These are phyloP conservation scores for Hypoxylon sp. DNA, from an alignment of 2,329 filamentous ascomycete genomes.

Conservation along the genomic window DNA sequence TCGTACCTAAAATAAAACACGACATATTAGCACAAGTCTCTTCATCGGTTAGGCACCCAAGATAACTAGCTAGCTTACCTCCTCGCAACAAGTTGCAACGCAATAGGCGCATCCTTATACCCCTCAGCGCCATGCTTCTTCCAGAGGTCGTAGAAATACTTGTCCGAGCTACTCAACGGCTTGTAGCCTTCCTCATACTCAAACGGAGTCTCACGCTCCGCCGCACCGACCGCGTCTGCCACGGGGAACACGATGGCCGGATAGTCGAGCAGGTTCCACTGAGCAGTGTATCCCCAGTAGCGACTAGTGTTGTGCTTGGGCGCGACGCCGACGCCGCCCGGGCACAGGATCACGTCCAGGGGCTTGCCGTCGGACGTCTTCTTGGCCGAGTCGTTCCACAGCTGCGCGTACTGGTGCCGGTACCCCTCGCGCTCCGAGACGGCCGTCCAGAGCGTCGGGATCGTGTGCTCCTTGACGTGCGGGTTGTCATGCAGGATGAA, in stretches of 20 bases:
- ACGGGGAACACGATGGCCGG: conserved; percentile 69
- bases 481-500: conserved; percentile 66
- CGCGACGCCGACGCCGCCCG: conserved; percentile 57
- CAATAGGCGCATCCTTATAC: conserved; percentile 52
- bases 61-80: conserved; percentile 35
- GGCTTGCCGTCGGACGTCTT: conserved; percentile 15
- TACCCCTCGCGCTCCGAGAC: conserved; percentile 52
- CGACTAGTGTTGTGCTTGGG: conserved; percentile 57
- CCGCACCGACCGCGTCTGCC: conserved; percentile 15
- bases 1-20: conserved; percentile 41
- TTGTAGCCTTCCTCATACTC: conserved; percentile 36
- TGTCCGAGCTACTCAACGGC: conserved; percentile 35
- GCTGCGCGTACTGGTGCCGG: conserved; percentile 48
- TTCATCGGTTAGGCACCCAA: not conserved
- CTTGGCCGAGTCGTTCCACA: conserved; percentile 50
- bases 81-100: conserved; percentile 51
- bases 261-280: conserved; percentile 76
- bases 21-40: not conserved
- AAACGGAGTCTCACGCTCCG: conserved; percentile 15
- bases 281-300: conserved; percentile 71
- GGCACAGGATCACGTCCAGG: conserved; percentile 70
- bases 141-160: conserved; percentile 46
- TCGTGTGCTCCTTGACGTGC: conserved; percentile 51
- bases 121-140: conserved; percentile 47
- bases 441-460: conserved; percentile 54